A percentile compares a stretch with the other conserved stretches of the same genome.
These are phyloP conservation scores for Vachellia collinsii DNA, from an alignment of 306 rosid genomes.

Conservation along the genomic window DNA sequence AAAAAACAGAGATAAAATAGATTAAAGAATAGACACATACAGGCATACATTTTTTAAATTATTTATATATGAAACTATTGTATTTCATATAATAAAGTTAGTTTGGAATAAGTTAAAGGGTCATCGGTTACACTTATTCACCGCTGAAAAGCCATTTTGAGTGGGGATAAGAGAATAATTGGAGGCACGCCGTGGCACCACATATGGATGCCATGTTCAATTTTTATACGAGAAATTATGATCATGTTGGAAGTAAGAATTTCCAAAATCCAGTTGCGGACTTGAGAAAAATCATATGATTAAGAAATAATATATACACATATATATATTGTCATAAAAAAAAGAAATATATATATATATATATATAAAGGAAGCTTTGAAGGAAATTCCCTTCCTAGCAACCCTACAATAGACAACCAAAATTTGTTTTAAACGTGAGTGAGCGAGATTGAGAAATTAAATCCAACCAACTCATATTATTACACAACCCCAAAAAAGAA, in stretches of 20 bases:
- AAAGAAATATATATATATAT: too few relatives aligned
- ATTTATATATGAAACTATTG: too few relatives aligned
- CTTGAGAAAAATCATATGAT: not conserved
- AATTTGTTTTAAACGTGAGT: not conserved
- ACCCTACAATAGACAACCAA: not conserved
- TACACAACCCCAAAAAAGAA: too few relatives aligned
- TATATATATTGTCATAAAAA: too few relatives aligned
- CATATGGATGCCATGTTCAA: slow-evolving; percentile 4
- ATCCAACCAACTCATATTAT: not conserved
- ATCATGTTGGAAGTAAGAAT: not conserved
- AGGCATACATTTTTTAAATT: too few relatives aligned
- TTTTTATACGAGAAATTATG: not conserved
- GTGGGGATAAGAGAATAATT: not conserved
- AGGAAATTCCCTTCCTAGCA: not conserved
- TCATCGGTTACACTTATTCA: not conserved
- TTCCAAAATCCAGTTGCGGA: not conserved
- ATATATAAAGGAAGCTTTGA: not conserved
- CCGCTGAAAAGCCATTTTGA: not conserved
- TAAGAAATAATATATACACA: not conserved
- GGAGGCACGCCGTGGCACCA: not conserved
- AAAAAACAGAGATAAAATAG: too few relatives aligned
- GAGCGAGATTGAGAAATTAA: not conserved
- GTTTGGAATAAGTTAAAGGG: not conserved
- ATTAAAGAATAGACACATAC: too few relatives aligned
- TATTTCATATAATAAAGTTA: too few relatives aligned